phyloP scores from a whole-genome alignment of 1,284 basidiomycete species.

The Fomitopsis betulina region DNA sequence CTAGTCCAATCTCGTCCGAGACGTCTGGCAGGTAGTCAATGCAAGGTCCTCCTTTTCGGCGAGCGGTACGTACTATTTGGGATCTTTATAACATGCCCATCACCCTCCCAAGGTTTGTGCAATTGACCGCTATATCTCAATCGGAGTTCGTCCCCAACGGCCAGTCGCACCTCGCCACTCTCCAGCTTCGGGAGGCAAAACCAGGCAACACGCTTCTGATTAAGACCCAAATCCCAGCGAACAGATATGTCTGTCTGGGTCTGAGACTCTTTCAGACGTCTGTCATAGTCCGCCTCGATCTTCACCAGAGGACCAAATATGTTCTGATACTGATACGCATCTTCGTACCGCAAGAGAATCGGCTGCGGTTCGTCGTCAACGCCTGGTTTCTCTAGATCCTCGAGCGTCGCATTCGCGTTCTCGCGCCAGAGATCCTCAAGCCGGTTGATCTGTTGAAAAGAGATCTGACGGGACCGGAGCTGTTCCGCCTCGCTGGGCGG shows the following conservation, averaged over 20 bases:
- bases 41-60: neutral
- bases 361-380: slow-evolving; percentile 96
- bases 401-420: slow-evolving; percentile 89
- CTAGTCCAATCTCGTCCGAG: slow-evolving; percentile 96
- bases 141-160: slow-evolving; percentile 94
- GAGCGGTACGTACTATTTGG: slow-evolving; percentile 79
- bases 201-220: slow-evolving; percentile 98
- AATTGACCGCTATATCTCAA: slow-evolving; percentile 87
- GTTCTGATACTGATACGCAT: slow-evolving; percentile 99
- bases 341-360: slow-evolving; percentile 89
- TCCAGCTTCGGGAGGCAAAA: slow-evolving; percentile 95
- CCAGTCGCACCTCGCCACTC: slow-evolving; percentile 95
- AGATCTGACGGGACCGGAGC: slow-evolving; percentile 91
- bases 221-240: slow-evolving; percentile 96
- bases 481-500: slow-evolving; percentile 95
- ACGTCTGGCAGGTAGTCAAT: slow-evolving; percentile 58
- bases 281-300: slow-evolving; percentile 99
- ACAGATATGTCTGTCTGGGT: slow-evolving; percentile 96
- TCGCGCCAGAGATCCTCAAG: slow-evolving; percentile 99
- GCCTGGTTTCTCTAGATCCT: slow-evolving; percentile 95
- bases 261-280: slow-evolving; percentile 95
- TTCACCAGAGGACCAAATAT: slow-evolving; percentile 99
- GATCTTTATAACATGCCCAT: slow-evolving; percentile 98
- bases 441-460: slow-evolving; percentile 94
- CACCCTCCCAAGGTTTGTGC: slow-evolving; percentile 93